phyloP scores from a whole-genome alignment of 805 yeast species.

The Saccharomycopsis sp. region DNA sequence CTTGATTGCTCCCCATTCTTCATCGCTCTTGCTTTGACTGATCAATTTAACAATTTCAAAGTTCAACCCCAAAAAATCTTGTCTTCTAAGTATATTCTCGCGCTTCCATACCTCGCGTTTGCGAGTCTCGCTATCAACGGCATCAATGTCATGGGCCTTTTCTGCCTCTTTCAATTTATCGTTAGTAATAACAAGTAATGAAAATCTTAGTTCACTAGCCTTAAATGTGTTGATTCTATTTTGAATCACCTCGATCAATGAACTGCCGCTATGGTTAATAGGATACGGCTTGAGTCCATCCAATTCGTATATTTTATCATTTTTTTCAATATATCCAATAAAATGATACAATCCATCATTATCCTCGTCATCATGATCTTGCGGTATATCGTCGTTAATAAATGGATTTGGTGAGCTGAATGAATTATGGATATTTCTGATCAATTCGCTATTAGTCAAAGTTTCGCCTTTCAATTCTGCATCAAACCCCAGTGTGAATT shows the following conservation, averaged over 20 bases:
- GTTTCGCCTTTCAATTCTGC: conserved; percentile 54
- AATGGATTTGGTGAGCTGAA: conserved; percentile 50
- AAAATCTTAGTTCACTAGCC: conserved; percentile 46
- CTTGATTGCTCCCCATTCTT: conserved; percentile 31
- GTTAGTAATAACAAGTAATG: conserved; percentile 45
- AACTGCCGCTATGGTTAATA: conserved; percentile 43
- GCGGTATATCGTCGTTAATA: conserved; percentile 33
- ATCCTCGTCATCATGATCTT: conserved; percentile 29
- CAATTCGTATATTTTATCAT: conserved; percentile 47
- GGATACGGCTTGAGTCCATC: conserved; percentile 57
- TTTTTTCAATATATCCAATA: conserved; percentile 41
- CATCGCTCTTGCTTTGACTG: conserved; percentile 30
- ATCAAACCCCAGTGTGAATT: conserved; percentile 48
- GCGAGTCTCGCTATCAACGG: conserved; percentile 33
- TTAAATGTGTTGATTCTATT: conserved; percentile 41
- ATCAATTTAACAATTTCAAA: conserved; percentile 39
- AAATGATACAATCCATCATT: conserved; percentile 55
- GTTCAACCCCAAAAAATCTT: conserved; percentile 46
- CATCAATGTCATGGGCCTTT: conserved; percentile 35
- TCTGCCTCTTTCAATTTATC: conserved; percentile 38
- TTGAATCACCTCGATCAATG: conserved; percentile 37
- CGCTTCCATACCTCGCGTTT: conserved; percentile 47
- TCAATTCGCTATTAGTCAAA: conserved; percentile 49
- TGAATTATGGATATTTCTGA: conserved; percentile 53
- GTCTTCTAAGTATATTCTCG: conserved; percentile 49